phyloP scores from a whole-genome alignment of 495 filamentous ascomycete genomes.

The Daldinia grandis region DNA sequence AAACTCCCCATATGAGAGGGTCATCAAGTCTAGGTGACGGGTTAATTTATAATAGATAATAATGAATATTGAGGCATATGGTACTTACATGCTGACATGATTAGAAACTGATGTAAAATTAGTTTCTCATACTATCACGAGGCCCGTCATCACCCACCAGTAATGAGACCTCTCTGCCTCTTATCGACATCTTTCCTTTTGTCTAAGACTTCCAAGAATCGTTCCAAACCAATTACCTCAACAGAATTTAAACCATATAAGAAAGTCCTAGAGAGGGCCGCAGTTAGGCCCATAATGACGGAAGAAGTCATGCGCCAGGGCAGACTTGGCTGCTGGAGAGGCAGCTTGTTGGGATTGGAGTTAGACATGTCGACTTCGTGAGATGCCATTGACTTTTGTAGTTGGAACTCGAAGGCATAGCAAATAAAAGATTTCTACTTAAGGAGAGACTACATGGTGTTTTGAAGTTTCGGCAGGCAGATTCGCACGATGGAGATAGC shows the following conservation, averaged over 20 bases:
- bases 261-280: slow-evolving; percentile 52
- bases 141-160: slow-evolving; percentile 65
- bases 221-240: slow-evolving; percentile 74
- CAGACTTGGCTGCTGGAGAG: slow-evolving; percentile 53
- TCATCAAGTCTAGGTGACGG: slow-evolving; percentile 79
- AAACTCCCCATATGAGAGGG: slow-evolving; percentile 88
- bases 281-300: slow-evolving; percentile 62
- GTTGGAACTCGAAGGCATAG: slow-evolving; percentile 12
- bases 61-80: slow-evolving; percentile 4
- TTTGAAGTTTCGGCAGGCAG: not conserved
- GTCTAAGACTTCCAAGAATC: slow-evolving; percentile 80
- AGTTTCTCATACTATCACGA: slow-evolving; percentile 18
- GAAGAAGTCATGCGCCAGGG: slow-evolving; percentile 63
- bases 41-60: slow-evolving; percentile 6
- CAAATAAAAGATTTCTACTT: slow-evolving; percentile 17
- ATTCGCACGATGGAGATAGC: not conserved
- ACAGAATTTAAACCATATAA: slow-evolving; percentile 61
- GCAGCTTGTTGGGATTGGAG: slow-evolving; percentile 25
- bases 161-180: slow-evolving; percentile 81
- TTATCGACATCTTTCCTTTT: slow-evolving; percentile 71
- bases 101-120: slow-evolving; percentile 77
- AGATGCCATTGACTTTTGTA: slow-evolving; percentile 28
- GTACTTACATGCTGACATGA: slow-evolving; percentile 92
- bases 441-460: slow-evolving; percentile 9
- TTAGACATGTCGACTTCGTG: slow-evolving; percentile 31